Base-by-base conservation (phyloP, 2,329 filamentous ascomycete species). In the Sporothrix luriei region DNA sequence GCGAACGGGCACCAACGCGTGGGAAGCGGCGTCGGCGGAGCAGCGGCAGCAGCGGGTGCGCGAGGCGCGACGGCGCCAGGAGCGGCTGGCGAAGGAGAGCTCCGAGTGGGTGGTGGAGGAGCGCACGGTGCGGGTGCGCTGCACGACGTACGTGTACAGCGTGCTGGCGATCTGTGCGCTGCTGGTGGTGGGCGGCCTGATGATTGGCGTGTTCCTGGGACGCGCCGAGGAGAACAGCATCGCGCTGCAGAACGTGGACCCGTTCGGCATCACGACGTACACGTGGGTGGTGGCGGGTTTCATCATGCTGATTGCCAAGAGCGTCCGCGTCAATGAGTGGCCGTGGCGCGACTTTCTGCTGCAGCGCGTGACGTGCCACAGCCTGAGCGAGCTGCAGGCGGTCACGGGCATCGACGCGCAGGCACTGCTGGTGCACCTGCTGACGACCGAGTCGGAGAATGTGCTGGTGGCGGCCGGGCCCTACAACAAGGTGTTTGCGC, bases 331-430 rank as follows among this genome's bases (percentile, higher is more conserved):
- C 16, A 66, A 73, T 19, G 70, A 74, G 14, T 78, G 77, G 77
- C 54, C 75, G 1, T 78, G 77, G 77, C 72, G 74, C 26, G 76
- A 77, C 69, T 78, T 78, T 49, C 64, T 78, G n/a, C 74, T 68
- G 24, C 55, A 72, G 1, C 70, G 69, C 2, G 77, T 78, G 2
- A 61, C 68, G 3, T 78, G 77, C 69, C 69, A 73, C 21, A 73
- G 70, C 16, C 72, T 78, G 6, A 75, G 71, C 7, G 76, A 77
- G 65, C 68, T 77, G 16, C 51, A 62, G 29, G 71, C 72, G 9
- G 70, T 75, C 10, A 76, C 75, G 1, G 70, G 74, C n/a, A 69
- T 76, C n/a, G 61, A 74, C 21, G 69, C 69, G 24, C 66, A 71
- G 61, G 40, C 55, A 2, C 46, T 71, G 51, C 52, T 71, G 49